Base-by-base conservation (phyloP, 2,329 filamentous ascomycete genomes). In the Phialocephala sp. region DNA sequence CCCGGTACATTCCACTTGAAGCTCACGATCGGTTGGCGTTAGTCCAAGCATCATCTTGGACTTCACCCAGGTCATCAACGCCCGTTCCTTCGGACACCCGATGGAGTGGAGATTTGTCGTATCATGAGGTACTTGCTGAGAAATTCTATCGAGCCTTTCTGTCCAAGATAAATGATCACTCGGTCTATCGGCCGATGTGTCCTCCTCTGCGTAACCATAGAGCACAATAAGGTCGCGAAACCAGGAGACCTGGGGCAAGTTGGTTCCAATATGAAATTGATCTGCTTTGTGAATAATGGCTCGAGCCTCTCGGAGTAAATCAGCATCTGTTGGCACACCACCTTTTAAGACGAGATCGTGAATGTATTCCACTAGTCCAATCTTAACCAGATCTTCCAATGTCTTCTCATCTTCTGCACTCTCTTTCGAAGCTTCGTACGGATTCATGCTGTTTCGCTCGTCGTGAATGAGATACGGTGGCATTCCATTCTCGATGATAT, bases 401-500 rank as follows among this genome's bases (percentile, higher is more conserved):
- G 85, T 87, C 20, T 82, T 80, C 1, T 85, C 83, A 9, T 82
- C 80, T 65, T 82, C 79, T 0, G 80, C 77, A 2, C 81, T 75
- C 36, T 77, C 68, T n/a, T 70, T 70, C 4, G 74, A 77, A 12
- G 78, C 76, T 66, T 79, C 80, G 73, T 80, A 88, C 27, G 86
- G 86, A 54, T 84, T 75, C 11, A 85, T 84, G 15, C 82, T 83
- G 45, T 84, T 84, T 74, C 86, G 81, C 74, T 89, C 87, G 77
- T 87, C 80, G 75, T 89, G 85, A 79, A 89, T 89, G 63, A 89
- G 80, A 79, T 89, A 89, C 59, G 87, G 87, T 62, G 87, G 87
- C 65, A 90, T 88, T 56, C 86, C 87, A 73, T 89, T 89, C 76
- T 89, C 87, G 72, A 89, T 84, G 80, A 89, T 84, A 68, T 87